Conservation (phyloP, 768 basidiomycete species). For the Omphalotus guepiniiformis region DNA sequence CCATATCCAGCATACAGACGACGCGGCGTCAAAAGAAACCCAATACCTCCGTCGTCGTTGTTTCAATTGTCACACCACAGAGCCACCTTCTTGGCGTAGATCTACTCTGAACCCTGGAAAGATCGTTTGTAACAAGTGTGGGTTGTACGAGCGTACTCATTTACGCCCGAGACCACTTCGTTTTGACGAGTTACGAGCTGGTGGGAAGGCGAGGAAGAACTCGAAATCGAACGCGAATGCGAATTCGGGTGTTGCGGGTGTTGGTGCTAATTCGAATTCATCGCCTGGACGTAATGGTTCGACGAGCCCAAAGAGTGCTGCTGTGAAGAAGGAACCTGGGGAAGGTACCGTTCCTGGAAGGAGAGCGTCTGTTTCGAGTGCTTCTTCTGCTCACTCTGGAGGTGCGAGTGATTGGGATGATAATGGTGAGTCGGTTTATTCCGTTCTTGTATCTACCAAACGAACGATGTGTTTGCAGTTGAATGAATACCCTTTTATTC, state of each 20-base stretch:
- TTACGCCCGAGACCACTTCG: conserved; percentile 77
- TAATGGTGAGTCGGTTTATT: conserved; percentile 45
- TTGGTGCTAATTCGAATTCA: not conserved
- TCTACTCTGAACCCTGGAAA: conserved; percentile 87
- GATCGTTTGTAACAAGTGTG: conserved; percentile 94
- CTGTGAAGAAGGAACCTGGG: conserved; percentile 61
- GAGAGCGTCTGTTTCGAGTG: conserved; percentile 57
- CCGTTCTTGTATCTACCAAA: too few species aligned
- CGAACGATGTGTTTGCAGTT: too few species aligned
- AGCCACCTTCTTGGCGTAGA: conserved; percentile 85
- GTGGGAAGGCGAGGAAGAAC: conserved; percentile 76
- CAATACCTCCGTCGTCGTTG: conserved; percentile 86
- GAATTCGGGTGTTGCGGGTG: not conserved
- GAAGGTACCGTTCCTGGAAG: conserved; percentile 43
- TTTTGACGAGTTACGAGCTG: conserved; percentile 83
- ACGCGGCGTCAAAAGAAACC: conserved; percentile 86
- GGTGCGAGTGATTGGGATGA: conserved; percentile 83
- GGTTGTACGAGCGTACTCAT: conserved; percentile 87
- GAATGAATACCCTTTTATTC: not conserved
- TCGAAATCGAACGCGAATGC: conserved; percentile 14
- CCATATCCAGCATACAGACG: conserved; percentile 84
- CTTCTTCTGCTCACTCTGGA: conserved; percentile 50
- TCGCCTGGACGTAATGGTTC: not conserved
- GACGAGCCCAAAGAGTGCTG: conserved; percentile 5
- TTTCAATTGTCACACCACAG: conserved; percentile 90